A percentile compares a stretch with the other conserved stretches of the same genome.
These are phyloP conservation scores for Oryza brachyantha DNA, from an alignment of 176 grass and related monocot genomes.

Conservation along the genomic window DNA sequence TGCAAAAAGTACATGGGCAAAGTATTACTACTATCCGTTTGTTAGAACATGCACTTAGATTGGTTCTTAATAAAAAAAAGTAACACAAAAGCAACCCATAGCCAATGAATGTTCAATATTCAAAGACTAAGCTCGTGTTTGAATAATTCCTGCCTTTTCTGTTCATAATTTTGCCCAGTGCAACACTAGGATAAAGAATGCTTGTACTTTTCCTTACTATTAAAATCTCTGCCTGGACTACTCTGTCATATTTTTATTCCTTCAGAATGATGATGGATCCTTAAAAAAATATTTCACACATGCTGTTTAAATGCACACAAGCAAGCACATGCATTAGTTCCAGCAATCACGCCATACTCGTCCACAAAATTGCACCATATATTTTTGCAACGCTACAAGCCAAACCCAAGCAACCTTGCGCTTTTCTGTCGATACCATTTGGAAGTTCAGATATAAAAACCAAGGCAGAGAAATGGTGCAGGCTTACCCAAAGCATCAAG, in stretches of 20 bases:
- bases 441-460: conserved; percentile 4
- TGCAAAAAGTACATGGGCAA: not conserved
- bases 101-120: conserved; percentile 15
- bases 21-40: not conserved
- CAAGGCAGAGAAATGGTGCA: conserved; percentile 8
- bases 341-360: not conserved
- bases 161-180: not conserved
- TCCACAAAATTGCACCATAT: conserved; percentile 17
- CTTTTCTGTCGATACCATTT: not conserved
- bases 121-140: conserved; percentile 22
- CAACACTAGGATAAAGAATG: conserved; percentile 15
- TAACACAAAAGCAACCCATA: not conserved
- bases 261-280: conserved; percentile 13
- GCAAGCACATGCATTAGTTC: not conserved
- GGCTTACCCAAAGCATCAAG: conserved; percentile 79
- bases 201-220: conserved; percentile 24
- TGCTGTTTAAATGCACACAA: not conserved
- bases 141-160: conserved; percentile 4
- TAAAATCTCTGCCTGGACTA: conserved; percentile 22
- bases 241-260: conserved; percentile 5
- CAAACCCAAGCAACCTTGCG: not conserved
- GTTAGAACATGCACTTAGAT: not conserved
- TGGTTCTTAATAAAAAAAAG: not conserved
- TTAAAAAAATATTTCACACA: not conserved
- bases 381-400: conserved; percentile 5